Conservation (phyloP, 495 filamentous ascomycete species). For the Aspergillus leporis region DNA sequence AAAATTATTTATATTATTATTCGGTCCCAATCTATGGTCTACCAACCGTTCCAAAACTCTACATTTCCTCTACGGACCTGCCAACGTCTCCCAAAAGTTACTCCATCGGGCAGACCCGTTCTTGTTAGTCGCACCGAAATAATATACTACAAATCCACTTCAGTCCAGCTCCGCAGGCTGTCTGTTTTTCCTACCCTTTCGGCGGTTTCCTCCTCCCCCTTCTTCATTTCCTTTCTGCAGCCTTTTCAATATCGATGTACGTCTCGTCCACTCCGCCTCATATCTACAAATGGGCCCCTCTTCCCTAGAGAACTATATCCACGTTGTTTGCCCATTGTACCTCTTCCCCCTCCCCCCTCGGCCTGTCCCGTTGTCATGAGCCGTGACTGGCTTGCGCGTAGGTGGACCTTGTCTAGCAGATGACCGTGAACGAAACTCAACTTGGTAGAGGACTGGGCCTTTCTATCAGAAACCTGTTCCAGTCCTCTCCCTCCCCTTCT, state of each 20-base stretch:
- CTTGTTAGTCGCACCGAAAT: slow-evolving; percentile 9
- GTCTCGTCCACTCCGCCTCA: slow-evolving; percentile 27
- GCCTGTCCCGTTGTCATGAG: slow-evolving; percentile 24
- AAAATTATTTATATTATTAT: slow-evolving; percentile 6
- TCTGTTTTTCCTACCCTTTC: slow-evolving; percentile 8
- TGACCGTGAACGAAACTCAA: slow-evolving; percentile 43
- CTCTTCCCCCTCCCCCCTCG: slow-evolving; percentile 11
- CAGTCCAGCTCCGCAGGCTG: slow-evolving; percentile 14
- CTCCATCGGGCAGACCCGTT: slow-evolving; percentile 11
- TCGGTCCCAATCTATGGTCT: not conserved
- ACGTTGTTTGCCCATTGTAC: slow-evolving; percentile 10
- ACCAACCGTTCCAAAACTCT: not conserved
- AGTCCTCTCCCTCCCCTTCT: slow-evolving; percentile 32
- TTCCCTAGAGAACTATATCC: slow-evolving; percentile 12
- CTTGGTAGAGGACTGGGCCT: slow-evolving; percentile 38
- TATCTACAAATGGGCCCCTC: slow-evolving; percentile 27
- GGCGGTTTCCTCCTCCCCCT: slow-evolving; percentile 5
- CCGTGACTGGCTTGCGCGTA: slow-evolving; percentile 18
- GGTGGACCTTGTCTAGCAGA: slow-evolving; percentile 38
- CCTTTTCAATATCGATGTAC: slow-evolving; percentile 29
- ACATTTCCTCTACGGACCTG: slow-evolving; percentile 2
- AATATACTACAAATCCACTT: slow-evolving; percentile 10
- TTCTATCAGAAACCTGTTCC: slow-evolving; percentile 38
- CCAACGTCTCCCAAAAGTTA: slow-evolving; percentile 6
- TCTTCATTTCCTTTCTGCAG: slow-evolving; percentile 14